Percentiles rank a stretch among this genome's conserved stretches.
These are phyloP conservation scores for Aureobasidium mangrovei DNA, from an alignment of 2,329 filamentous ascomycete species.

Conservation along the genomic window DNA sequence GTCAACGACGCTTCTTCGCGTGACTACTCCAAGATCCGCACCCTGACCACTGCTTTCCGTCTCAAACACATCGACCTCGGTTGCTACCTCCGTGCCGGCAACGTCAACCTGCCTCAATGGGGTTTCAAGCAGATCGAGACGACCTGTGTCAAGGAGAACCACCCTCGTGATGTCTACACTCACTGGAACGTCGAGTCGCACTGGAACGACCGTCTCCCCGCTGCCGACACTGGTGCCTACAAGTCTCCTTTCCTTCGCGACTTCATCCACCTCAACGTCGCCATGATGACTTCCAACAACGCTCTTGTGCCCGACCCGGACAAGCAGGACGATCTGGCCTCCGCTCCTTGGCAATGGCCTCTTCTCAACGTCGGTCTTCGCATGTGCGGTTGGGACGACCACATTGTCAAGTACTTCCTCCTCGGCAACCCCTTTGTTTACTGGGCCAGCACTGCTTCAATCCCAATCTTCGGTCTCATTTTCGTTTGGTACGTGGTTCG, in stretches of 20 bases:
- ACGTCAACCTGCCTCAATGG: slow-evolving; percentile 95
- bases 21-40: slow-evolving; percentile 77
- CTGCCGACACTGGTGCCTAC: slow-evolving; percentile 82
- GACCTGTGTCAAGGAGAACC: slow-evolving; percentile 88
- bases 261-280: slow-evolving; percentile 95
- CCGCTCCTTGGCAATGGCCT: slow-evolving; percentile 97
- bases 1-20: slow-evolving; percentile 80
- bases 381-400: slow-evolving; percentile 98
- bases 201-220: slow-evolving; percentile 82
- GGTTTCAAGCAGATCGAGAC: slow-evolving; percentile 99
- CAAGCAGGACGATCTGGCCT: slow-evolving; percentile 97
- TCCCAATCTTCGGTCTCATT: slow-evolving; percentile 63
- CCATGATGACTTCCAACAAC: slow-evolving; percentile 99
- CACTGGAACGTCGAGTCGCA: slow-evolving; percentile 99
- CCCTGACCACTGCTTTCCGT: slow-evolving; percentile 87
- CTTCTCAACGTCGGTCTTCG: slow-evolving; percentile 88
- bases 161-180: slow-evolving; percentile 84
- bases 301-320: slow-evolving; percentile 94
- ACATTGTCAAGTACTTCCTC: slow-evolving; percentile 94
- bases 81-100: slow-evolving; percentile 92
- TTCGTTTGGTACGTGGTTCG: slow-evolving; percentile 79
- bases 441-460: slow-evolving; percentile 79
- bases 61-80: slow-evolving; percentile 72
- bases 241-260: slow-evolving; percentile 96
- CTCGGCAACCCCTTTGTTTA: slow-evolving; percentile 94